Evolutionary conservation across 768 basidiomycete genomes (phyloP).

Genomic region (Collybia sp.): DNA sequence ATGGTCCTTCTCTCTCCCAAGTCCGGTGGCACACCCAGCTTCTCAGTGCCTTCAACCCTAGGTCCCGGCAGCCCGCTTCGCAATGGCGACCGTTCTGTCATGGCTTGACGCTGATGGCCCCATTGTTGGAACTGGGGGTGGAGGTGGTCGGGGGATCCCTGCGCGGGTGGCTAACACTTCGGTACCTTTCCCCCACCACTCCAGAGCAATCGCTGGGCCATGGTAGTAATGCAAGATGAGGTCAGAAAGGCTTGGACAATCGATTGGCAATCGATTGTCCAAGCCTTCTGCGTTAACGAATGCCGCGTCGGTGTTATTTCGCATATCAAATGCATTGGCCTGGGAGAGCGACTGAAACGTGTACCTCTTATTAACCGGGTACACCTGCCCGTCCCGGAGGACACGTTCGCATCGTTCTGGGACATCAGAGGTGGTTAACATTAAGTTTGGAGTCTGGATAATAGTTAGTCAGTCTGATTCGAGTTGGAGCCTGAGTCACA

Average conservation of each 20-base stretch:
- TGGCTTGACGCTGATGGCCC: too few relatives aligned
- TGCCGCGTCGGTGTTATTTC: constrained; percentile 6
- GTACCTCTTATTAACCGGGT: constrained; percentile 1
- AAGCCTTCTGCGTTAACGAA: constrained; percentile 1
- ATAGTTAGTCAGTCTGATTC: background rate
- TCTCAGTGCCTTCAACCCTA: too few relatives aligned
- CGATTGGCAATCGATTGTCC: too few relatives aligned
- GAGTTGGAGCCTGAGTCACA: background rate
- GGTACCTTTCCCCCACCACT: constrained; percentile 7
- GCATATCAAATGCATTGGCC: background rate
- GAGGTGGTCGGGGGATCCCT: background rate
- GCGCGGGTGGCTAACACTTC: background rate
- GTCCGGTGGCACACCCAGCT: too few relatives aligned
- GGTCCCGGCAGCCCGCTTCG: too few relatives aligned
- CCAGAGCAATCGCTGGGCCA: constrained; percentile 5
- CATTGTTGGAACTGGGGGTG: background rate
- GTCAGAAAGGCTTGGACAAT: constrained; percentile 1
- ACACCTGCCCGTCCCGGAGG: background rate
- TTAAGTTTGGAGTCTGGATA: constrained; percentile 5
- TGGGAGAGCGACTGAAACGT: constrained; percentile 3
- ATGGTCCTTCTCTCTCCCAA: too few relatives aligned
- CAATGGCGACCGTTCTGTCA: too few relatives aligned
- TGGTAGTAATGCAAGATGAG: constrained; percentile 9
- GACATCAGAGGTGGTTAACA: background rate
- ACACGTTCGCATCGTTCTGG: background rate